phyloP scores from a whole-genome alignment of 2,329 filamentous ascomycete genomes.

The Simplicillium aogashimaense region DNA sequence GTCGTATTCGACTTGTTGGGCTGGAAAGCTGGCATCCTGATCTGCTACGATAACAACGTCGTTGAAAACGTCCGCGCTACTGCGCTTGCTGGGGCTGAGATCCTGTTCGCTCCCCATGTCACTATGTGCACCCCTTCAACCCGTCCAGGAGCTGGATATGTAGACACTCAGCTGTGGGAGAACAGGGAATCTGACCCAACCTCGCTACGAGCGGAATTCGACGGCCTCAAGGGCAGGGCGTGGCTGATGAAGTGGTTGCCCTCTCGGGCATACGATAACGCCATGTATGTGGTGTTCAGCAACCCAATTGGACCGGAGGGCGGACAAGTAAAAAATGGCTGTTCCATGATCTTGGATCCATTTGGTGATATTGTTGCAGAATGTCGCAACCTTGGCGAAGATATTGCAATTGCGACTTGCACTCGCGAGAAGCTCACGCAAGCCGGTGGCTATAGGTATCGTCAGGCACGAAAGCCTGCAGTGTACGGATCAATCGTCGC shows the following conservation, averaged over 20 bases:
- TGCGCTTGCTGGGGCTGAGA: constrained; percentile 8
- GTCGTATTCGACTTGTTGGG: constrained; percentile 10
- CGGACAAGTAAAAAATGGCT: constrained; percentile 11
- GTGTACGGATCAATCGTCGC: constrained; percentile 8
- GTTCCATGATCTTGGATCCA: constrained; percentile 10
- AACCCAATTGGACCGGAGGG: constrained; percentile 11
- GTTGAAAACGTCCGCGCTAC: constrained; percentile 10
- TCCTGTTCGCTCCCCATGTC: constrained; percentile 11
- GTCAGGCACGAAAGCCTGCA: constrained; percentile 7
- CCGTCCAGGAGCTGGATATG: constrained; percentile 10
- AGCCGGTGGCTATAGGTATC: constrained; percentile 8
- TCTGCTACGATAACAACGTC: constrained; percentile 13
- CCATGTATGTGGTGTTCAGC: constrained; percentile 10
- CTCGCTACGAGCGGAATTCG: constrained; percentile 9
- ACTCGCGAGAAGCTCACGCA: constrained; percentile 9
- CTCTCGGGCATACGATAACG: constrained; percentile 10
- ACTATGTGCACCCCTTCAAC: constrained; percentile 11
- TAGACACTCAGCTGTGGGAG: constrained; percentile 7
- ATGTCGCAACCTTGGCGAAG: constrained; percentile 8
- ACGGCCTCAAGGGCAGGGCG: constrained; percentile 9
- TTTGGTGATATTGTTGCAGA: constrained; percentile 10
- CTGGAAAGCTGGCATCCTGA: constrained; percentile 10
- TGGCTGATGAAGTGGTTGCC: constrained; percentile 13
- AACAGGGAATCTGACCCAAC: constrained; percentile 7
- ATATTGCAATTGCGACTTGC: constrained; percentile 9